phyloP scores from a whole-genome alignment of 1,284 basidiomycete genomes.

The Melampsora larici-populina region DNA sequence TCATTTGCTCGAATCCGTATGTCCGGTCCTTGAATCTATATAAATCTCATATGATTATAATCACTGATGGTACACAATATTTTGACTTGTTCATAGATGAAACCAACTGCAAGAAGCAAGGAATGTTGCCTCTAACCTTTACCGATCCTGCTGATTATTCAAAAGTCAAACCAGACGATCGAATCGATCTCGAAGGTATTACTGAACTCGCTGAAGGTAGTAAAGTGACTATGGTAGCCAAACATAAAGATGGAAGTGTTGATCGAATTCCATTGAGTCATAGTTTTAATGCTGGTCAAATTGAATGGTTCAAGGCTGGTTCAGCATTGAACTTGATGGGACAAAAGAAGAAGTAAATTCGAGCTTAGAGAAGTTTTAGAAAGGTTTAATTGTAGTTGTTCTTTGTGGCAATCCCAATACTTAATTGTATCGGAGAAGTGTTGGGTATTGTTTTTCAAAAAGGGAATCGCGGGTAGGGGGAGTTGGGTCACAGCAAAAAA shows the following conservation, averaged over 20 bases:
- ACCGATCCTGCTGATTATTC: slow-evolving; percentile 85
- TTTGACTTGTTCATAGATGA: slow-evolving; percentile 1
- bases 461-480: no score
- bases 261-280: slow-evolving; percentile 60
- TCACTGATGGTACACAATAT: slow-evolving; percentile 74
- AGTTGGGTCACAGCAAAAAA: no score
- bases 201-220: slow-evolving; percentile 80
- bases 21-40: slow-evolving; percentile 66
- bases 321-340: slow-evolving; percentile 69
- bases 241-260: slow-evolving; percentile 74
- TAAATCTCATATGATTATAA: slow-evolving; percentile 64
- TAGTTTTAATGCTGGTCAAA: slow-evolving; percentile 72
- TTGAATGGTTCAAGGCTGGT: slow-evolving; percentile 91
- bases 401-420: no score
- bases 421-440: no score
- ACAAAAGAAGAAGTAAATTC: slow-evolving; percentile 17
- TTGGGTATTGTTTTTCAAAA: no score
- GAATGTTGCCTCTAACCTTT: slow-evolving; percentile 88
- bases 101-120: slow-evolving; percentile 96
- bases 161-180: slow-evolving; percentile 75
- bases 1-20: slow-evolving; percentile 40
- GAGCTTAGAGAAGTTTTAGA: no score
- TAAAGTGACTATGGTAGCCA: slow-evolving; percentile 73
- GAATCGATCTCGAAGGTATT: slow-evolving; percentile 77
- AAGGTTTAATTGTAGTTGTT: no score